Conservation (phyloP, 225 moss, liverwort and hornwort species). For the Polytrichum formosum region DNA sequence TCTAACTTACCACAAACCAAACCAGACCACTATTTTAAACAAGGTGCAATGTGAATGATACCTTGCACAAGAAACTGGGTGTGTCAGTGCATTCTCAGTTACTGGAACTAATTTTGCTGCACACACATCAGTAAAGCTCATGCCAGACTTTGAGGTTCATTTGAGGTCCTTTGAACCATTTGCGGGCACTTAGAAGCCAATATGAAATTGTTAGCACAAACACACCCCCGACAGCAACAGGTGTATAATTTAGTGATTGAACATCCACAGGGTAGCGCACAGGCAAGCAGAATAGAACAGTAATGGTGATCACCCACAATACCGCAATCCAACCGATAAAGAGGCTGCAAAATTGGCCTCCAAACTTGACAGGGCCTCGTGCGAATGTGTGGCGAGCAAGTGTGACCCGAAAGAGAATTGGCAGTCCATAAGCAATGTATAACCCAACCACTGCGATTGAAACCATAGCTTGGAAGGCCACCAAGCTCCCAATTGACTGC, state of each 20-base stretch:
- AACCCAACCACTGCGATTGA: background rate
- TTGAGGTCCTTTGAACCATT: conserved; percentile 48
- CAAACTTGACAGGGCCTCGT: conserved; percentile 20
- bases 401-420: conserved; percentile 4
- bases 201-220: conserved; percentile 20
- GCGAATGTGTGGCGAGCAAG: background rate
- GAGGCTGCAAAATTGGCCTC: conserved; percentile 23
- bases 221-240: conserved; percentile 43
- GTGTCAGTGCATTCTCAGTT: no score
- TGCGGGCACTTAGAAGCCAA: conserved; percentile 42
- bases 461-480: conserved; percentile 92
- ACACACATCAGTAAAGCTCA: no score
- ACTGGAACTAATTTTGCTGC: no score
- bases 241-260: conserved; percentile 42
- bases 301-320: conserved; percentile 33
- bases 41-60: no score
- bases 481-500: conserved; percentile 80
- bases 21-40: no score
- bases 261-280: conserved; percentile 29
- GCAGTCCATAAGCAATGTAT: conserved; percentile 8
- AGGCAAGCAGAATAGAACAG: conserved; percentile 47
- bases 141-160: conserved; percentile 2
- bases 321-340: conserved; percentile 36
- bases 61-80: no score
- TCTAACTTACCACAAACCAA: no score